Evolutionary conservation across 202 grass and related monocot genomes (phyloP).

Genomic region (Brachypodium distachyon): DNA sequence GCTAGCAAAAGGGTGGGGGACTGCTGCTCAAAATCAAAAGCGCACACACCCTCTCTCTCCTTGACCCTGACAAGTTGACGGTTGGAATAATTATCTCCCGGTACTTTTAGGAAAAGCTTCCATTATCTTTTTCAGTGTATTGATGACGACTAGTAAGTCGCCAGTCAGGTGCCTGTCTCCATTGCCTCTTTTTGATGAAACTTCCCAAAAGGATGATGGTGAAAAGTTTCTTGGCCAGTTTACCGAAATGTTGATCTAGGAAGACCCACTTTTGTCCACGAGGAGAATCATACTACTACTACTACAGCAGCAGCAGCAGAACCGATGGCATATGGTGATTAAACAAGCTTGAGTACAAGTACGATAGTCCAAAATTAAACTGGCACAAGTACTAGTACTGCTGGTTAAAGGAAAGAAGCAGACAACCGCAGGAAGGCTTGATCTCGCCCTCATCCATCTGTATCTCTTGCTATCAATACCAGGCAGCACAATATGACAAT

Average conservation of each 20-base stretch:
- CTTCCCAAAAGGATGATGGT: constrained; percentile 28
- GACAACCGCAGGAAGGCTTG: no score
- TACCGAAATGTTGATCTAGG: constrained; percentile 10
- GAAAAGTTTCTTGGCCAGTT: background rate
- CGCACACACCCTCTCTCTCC: background rate
- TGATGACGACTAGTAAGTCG: constrained; percentile 1
- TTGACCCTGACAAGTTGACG: constrained; percentile 28
- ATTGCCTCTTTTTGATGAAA: background rate
- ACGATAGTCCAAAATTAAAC: background rate
- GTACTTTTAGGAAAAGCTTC: constrained; percentile 16
- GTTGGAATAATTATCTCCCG: constrained; percentile 43
- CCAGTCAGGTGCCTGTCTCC: constrained; percentile 23
- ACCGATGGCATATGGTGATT: no score
- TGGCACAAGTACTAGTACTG: no score
- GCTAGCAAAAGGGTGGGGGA: background rate
- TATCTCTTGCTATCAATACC: background rate
- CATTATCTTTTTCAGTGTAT: constrained; percentile 13
- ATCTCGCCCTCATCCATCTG: background rate
- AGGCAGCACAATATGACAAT: background rate
- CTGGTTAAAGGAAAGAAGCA: background rate
- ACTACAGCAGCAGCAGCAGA: no score
- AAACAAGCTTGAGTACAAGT: background rate
- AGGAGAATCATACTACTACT: background rate
- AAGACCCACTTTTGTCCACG: background rate
- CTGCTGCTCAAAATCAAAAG: background rate